A percentile compares a stretch with the other conserved stretches of the same genome.
phyloP scores from a whole-genome alignment of 2,329 filamentous ascomycete genomes.

The Microthyrium microscopicum region DNA sequence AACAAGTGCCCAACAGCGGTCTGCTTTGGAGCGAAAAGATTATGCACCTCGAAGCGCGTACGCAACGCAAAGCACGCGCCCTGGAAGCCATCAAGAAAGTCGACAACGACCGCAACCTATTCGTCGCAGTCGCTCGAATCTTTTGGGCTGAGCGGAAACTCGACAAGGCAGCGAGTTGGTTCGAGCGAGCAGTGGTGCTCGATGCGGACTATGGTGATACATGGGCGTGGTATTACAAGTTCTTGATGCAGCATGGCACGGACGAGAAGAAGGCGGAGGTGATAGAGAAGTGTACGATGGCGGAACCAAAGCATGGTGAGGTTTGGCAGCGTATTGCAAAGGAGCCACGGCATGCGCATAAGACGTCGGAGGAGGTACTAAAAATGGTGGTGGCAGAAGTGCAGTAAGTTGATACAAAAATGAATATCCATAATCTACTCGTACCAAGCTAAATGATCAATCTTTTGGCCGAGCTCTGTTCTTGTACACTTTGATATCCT shows the following conservation, averaged over 20 bases:
- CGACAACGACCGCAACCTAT: slow-evolving; percentile 76
- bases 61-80: slow-evolving; percentile 78
- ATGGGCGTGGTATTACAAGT: slow-evolving; percentile 98
- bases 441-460: no score
- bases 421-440: no score
- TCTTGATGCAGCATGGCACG: slow-evolving; percentile 79
- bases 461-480: no score
- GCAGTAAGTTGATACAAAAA: slow-evolving; percentile 19
- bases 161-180: slow-evolving; percentile 93
- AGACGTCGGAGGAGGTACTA: slow-evolving; percentile 63
- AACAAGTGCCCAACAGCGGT: slow-evolving; percentile 77
- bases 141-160: slow-evolving; percentile 90
- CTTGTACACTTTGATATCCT: no score
- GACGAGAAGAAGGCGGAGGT: slow-evolving; percentile 84
- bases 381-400: slow-evolving; percentile 53
- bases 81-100: slow-evolving; percentile 95
- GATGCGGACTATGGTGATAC: slow-evolving; percentile 80
- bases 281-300: slow-evolving; percentile 59
- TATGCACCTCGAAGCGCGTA: slow-evolving; percentile 80
- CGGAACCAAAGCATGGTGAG: slow-evolving; percentile 85
- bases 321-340: slow-evolving; percentile 78
- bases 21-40: slow-evolving; percentile 89
- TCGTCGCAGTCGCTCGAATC: slow-evolving; percentile 82
- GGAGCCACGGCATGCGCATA: slow-evolving; percentile 63
- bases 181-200: slow-evolving; percentile 81